Evolutionary conservation across 1,284 basidiomycete genomes (phyloP), one percentile per base, ranked within the genome.

Genomic region (Rhodotorula sp.): DNA sequence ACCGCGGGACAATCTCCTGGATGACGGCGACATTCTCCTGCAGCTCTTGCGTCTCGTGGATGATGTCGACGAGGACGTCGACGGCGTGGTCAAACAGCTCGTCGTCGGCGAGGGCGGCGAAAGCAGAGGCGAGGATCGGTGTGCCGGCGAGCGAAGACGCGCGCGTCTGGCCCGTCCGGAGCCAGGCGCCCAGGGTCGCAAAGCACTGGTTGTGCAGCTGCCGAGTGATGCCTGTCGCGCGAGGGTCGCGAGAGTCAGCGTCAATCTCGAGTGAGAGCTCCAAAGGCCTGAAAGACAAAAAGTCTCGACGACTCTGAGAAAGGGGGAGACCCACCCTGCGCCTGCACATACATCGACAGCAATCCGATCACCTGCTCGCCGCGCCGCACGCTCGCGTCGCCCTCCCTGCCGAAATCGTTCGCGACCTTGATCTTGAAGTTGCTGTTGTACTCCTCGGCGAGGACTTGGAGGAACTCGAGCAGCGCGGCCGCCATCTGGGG

Each of bases 1-100:
- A 84, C 29, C 86, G 85, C 0, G 93, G 91, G 0, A 99, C 87
- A 66, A 99, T 89, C 69, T 88, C 83, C 79, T 96, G 86, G 75
- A 99, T 94, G 73, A 91, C 87, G 22, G 86, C 82, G 87, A 95
- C 91, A 79, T 95, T 95, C 61, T 99, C 95, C 73, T 96, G 89
- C 37, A 97, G 86, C 81, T 99, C 96, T 81, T 98, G 95, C 0
- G 96, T 99, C 81, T 99, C 96, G 81, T 98, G 94, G 70, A 99
- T 95, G 75, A 98, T 83, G 79, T 97, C 94, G 81, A 93, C 95
- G 65, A 98, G 85, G 56, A 92, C 89, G 75, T 97, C 91, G 54
- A 95, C 92, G 0, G 93, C 94, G 3, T 89, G 82, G 78, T 99
- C 96, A 79, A 99, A 99, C 17, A 99, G 85, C 60, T 87, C 85